A percentile compares a stretch with the other conserved stretches of the same genome.
phyloP scores from a whole-genome alignment of 2,329 filamentous ascomycete genomes.

The Chalaropsis ovoidea region DNA sequence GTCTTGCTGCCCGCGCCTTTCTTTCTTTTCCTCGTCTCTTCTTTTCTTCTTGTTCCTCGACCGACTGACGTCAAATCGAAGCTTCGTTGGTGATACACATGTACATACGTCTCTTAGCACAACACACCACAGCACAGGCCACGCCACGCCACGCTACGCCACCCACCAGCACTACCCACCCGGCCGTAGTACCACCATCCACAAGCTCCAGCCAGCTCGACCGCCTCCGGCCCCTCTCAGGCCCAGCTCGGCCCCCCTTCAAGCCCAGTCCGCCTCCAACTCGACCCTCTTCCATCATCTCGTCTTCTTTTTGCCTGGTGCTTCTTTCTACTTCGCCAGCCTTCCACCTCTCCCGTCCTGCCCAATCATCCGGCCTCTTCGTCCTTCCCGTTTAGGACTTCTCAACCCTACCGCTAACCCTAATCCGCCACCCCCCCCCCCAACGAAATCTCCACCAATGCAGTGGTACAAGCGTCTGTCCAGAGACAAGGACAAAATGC shows the following conservation, averaged over 20 bases:
- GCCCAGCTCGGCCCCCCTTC: background rate
- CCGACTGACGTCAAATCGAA: slow-evolving; percentile 29
- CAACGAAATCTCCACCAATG: slow-evolving; percentile 29
- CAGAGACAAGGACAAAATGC: slow-evolving; percentile 24
- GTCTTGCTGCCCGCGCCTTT: too few species aligned
- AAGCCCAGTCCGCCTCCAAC: background rate
- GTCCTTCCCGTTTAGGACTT: background rate
- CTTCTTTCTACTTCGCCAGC: background rate
- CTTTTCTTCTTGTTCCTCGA: slow-evolving; percentile 66
- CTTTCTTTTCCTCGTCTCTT: slow-evolving; percentile 40
- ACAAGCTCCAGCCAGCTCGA: too few species aligned
- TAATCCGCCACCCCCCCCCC: slow-evolving; percentile 27
- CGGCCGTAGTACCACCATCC: too few species aligned
- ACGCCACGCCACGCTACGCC: too few species aligned
- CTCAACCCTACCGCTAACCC: slow-evolving; percentile 28
- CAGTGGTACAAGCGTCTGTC: slow-evolving; percentile 26
- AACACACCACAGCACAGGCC: too few species aligned
- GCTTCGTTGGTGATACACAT: too few species aligned
- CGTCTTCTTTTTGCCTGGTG: background rate
- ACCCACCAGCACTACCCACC: too few species aligned
- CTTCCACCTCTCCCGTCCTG: background rate
- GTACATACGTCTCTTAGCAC: too few species aligned
- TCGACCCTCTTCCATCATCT: background rate
- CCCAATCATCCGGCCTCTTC: background rate
- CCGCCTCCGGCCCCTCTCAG: too few species aligned